Percentiles rank a stretch among this genome's conserved stretches.
Conservation (phyloP, 768 basidiomycete genomes). For the Pisolithus sp. region DNA sequence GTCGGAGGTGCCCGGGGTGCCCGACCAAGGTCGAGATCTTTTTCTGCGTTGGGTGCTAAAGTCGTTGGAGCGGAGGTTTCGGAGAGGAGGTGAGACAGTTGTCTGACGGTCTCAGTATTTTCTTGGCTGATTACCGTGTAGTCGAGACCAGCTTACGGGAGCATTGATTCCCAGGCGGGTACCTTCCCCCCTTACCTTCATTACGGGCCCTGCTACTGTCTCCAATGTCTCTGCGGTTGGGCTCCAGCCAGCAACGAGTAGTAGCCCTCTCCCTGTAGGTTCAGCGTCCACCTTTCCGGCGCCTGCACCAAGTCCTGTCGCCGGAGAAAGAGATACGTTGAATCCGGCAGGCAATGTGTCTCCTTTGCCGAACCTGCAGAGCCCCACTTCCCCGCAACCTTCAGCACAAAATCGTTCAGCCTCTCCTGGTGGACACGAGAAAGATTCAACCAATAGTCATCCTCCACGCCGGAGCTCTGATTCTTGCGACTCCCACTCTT, state of each 20-base stretch:
- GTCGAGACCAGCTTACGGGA: slow-evolving; percentile 3
- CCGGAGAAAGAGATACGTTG: slow-evolving; percentile 17
- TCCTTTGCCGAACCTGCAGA: slow-evolving; percentile 8
- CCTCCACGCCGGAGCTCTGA: slow-evolving; percentile 18
- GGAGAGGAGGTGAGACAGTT: slow-evolving; percentile 16
- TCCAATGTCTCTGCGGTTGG: not conserved
- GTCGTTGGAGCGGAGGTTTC: not conserved
- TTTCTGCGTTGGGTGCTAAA: slow-evolving; percentile 59
- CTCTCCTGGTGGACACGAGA: slow-evolving; percentile 16
- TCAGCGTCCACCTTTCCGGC: slow-evolving; percentile 11
- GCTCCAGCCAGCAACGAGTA: not conserved
- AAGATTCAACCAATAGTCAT: slow-evolving; percentile 15
- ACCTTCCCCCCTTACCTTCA: slow-evolving; percentile 25
- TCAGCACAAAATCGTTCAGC: slow-evolving; percentile 8
- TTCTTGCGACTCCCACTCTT: slow-evolving; percentile 28
- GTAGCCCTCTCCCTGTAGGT: slow-evolving; percentile 3
- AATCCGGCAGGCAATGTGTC: slow-evolving; percentile 8
- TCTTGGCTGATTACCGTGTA: slow-evolving; percentile 8
- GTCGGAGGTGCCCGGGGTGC: slow-evolving; percentile 28
- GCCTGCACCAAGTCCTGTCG: slow-evolving; percentile 4
- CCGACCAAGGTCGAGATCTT: slow-evolving; percentile 62
- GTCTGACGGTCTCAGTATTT: slow-evolving; percentile 5
- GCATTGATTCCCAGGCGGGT: slow-evolving; percentile 21
- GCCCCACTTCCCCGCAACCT: slow-evolving; percentile 7
- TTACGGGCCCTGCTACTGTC: slow-evolving; percentile 31